A percentile compares a stretch with the other conserved stretches of the same genome.
These are phyloP conservation scores for Ophiostoma perfectum DNA, from an alignment of 2,329 filamentous ascomycete species.

Conservation along the genomic window DNA sequence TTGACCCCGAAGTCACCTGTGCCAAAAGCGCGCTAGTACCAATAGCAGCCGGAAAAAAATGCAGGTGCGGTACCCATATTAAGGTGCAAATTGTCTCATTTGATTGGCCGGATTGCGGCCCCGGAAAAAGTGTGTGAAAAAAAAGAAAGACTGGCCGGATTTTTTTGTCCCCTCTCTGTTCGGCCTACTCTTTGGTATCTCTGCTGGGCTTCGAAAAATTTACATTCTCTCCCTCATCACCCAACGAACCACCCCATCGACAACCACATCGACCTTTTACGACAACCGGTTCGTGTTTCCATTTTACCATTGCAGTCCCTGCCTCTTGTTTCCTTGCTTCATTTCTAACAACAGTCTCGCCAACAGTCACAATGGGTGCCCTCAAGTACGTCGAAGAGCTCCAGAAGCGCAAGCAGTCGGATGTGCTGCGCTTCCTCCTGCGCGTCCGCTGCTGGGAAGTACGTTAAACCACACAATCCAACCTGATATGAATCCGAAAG, in stretches of 20 bases:
- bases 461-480: constrained; percentile 46
- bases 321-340: neutral
- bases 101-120: constrained; percentile 12
- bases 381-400: constrained; percentile 99
- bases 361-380: constrained; percentile 83
- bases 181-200: constrained; percentile 5
- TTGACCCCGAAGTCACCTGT: neutral
- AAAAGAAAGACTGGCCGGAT: constrained; percentile 14
- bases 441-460: constrained; percentile 99
- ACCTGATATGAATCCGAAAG: constrained; percentile 8
- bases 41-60: constrained; percentile 1
- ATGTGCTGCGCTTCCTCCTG: constrained; percentile 99
- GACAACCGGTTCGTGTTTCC: constrained; percentile 18
- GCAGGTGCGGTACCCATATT: neutral
- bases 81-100: neutral
- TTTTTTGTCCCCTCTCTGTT: constrained; percentile 16
- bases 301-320: neutral
- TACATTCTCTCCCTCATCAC: constrained; percentile 8
- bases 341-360: constrained; percentile 13
- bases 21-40: neutral
- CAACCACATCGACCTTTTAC: constrained; percentile 19
- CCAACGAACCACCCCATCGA: constrained; percentile 19
- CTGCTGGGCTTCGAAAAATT: neutral
- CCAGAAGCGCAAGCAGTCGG: constrained; percentile 99
- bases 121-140: constrained; percentile 20